phyloP scores from a whole-genome alignment of 169 alveolate species.

The Hepatocystis sp. region DNA sequence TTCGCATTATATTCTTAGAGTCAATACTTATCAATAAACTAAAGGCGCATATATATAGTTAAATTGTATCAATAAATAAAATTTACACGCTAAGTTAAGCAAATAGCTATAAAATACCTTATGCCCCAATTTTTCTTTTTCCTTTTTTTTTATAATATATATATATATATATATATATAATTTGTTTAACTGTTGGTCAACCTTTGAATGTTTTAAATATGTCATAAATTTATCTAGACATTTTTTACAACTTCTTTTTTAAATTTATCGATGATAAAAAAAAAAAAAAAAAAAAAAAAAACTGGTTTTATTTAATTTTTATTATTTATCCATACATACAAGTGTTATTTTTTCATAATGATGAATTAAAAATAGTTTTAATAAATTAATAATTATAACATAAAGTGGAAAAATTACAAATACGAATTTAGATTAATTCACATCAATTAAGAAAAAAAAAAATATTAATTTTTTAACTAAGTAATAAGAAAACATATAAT shows the following conservation, averaged over 20 bases:
- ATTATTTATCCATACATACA: too few relatives aligned
- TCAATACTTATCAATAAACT: too few relatives aligned
- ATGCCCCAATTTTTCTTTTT: too few relatives aligned
- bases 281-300: slow-evolving; percentile 4
- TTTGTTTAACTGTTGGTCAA: not conserved
- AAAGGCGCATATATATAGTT: too few relatives aligned
- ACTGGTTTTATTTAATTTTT: too few relatives aligned
- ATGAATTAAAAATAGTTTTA: slow-evolving; percentile 11
- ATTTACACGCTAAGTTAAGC: too few relatives aligned
- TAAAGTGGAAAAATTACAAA: slow-evolving; percentile 33
- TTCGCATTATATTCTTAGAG: too few relatives aligned
- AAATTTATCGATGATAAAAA: not conserved
- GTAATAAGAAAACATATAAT: not conserved
- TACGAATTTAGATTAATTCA: slow-evolving; percentile 40
- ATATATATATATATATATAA: too few relatives aligned
- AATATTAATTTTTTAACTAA: slow-evolving; percentile 28
- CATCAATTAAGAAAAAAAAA: slow-evolving; percentile 17
- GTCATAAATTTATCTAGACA: not conserved
- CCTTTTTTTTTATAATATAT: too few relatives aligned
- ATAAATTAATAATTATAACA: slow-evolving; percentile 27
- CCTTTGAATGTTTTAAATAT: not conserved
- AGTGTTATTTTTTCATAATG: too few relatives aligned
- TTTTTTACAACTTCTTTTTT: not conserved
- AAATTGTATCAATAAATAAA: too few relatives aligned
- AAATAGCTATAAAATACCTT: too few relatives aligned